Percentiles rank a stretch among this genome's conserved stretches.
Evolutionary conservation across 2,329 filamentous ascomycete genomes (phyloP).

Genomic region (Cladobotryum protrusum): DNA sequence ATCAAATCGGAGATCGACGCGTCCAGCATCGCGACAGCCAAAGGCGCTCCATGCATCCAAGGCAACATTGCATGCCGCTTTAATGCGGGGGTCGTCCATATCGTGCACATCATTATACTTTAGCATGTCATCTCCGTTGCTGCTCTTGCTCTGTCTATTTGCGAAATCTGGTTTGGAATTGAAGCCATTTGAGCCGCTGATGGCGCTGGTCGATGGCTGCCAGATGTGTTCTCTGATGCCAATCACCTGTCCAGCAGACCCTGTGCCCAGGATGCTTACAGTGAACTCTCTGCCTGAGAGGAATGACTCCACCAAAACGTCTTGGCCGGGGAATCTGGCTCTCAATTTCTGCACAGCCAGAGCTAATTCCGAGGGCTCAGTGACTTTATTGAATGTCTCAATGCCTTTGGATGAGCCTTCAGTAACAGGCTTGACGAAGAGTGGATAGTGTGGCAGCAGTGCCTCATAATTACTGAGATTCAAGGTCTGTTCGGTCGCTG

Average conservation of each 20-base stretch:
- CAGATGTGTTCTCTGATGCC: constrained; percentile 8
- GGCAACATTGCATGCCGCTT: constrained; percentile 7
- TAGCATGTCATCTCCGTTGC: background rate
- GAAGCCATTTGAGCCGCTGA: background rate
- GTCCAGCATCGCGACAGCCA: constrained; percentile 9
- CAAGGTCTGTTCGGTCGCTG: background rate
- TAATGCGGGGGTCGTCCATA: constrained; percentile 7
- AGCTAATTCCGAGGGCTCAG: background rate
- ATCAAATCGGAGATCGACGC: constrained; percentile 10
- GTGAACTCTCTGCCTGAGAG: constrained; percentile 8
- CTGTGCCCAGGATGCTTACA: constrained; percentile 7
- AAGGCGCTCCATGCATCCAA: constrained; percentile 5
- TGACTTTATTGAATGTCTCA: constrained; percentile 3
- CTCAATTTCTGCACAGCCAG: constrained; percentile 1
- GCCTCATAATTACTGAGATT: background rate
- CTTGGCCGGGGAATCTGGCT: constrained; percentile 4
- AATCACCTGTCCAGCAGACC: background rate
- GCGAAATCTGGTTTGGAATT: background rate
- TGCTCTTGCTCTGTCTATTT: constrained; percentile 4
- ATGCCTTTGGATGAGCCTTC: constrained; percentile 10
- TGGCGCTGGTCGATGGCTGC: background rate
- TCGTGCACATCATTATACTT: constrained; percentile 4
- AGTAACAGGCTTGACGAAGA: constrained; percentile 8
- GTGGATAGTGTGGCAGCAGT: background rate
- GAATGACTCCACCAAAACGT: constrained; percentile 9